A percentile compares a stretch with the other conserved stretches of the same genome.
Evolutionary conservation across 2,329 filamentous ascomycete genomes (phyloP).

Genomic region (Sporothrix pseudoabietina): DNA sequence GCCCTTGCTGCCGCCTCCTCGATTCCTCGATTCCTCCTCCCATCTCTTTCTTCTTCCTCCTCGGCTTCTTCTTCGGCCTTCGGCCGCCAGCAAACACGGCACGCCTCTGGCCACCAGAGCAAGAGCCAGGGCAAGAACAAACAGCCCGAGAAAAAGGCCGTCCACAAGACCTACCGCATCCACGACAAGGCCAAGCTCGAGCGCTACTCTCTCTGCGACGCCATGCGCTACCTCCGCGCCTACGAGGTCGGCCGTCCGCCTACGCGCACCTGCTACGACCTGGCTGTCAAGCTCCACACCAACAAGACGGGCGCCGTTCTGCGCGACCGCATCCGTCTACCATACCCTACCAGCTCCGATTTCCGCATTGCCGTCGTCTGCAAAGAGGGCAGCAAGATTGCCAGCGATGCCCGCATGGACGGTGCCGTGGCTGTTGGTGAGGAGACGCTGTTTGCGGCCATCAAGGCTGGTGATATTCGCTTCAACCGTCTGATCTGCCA

Average conservation of each 20-base stretch:
- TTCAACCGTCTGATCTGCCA: slow-evolving; percentile 93
- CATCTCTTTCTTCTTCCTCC: slow-evolving; percentile 33
- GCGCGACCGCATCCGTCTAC: slow-evolving; percentile 83
- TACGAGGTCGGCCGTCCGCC: slow-evolving; percentile 84
- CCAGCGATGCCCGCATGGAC: slow-evolving; percentile 70
- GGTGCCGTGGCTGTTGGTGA: slow-evolving; percentile 86
- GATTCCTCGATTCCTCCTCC: slow-evolving; percentile 55
- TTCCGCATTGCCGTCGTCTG: slow-evolving; percentile 88
- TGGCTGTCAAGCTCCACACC: slow-evolving; percentile 80
- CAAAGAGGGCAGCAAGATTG: slow-evolving; percentile 74
- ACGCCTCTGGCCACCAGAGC: background rate
- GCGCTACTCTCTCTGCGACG: slow-evolving; percentile 83
- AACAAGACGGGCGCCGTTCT: slow-evolving; percentile 83
- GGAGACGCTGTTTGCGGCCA: slow-evolving; percentile 77
- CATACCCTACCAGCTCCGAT: slow-evolving; percentile 86
- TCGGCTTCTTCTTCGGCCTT: slow-evolving; percentile 46
- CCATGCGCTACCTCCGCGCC: slow-evolving; percentile 93
- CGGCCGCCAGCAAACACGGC: slow-evolving; percentile 51
- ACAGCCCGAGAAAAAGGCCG: slow-evolving; percentile 58
- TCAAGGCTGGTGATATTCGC: slow-evolving; percentile 72
- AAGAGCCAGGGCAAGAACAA: slow-evolving; percentile 40
- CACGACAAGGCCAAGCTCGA: slow-evolving; percentile 68
- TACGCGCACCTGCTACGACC: slow-evolving; percentile 78
- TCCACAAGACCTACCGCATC: slow-evolving; percentile 66
- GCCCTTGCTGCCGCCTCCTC: slow-evolving; percentile 35